phyloP scores from a whole-genome alignment of 2,329 filamentous ascomycete species.

The Fusarium metavorans region DNA sequence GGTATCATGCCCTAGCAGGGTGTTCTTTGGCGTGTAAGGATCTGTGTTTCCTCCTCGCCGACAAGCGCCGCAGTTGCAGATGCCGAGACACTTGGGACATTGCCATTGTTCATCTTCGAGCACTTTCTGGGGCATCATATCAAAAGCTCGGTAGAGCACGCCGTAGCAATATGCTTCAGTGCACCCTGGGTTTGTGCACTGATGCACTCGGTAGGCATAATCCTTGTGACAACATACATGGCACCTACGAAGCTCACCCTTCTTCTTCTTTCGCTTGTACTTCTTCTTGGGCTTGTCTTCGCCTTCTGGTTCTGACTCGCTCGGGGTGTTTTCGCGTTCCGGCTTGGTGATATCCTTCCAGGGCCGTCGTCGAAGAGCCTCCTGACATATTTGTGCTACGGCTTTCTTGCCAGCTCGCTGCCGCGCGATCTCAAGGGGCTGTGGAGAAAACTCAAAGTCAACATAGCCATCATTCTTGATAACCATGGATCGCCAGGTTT shows the following conservation, averaged over 20 bases:
- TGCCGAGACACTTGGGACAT: slow-evolving; percentile 86
- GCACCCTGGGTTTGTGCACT: slow-evolving; percentile 79
- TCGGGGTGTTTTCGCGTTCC: slow-evolving; percentile 58
- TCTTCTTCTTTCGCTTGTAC: slow-evolving; percentile 65
- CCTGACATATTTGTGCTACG: slow-evolving; percentile 92
- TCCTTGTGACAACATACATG: slow-evolving; percentile 88
- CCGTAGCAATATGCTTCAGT: slow-evolving; percentile 89
- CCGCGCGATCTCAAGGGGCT: slow-evolving; percentile 77
- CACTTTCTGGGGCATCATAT: slow-evolving; percentile 85
- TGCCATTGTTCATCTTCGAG: slow-evolving; percentile 87
- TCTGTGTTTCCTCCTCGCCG: slow-evolving; percentile 73
- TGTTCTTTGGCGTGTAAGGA: slow-evolving; percentile 89
- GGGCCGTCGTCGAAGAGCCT: slow-evolving; percentile 82
- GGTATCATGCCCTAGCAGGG: slow-evolving; percentile 90
- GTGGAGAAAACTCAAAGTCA: slow-evolving; percentile 74
- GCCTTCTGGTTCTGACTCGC: slow-evolving; percentile 68
- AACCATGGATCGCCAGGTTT: slow-evolving; percentile 83
- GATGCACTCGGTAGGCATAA: slow-evolving; percentile 85
- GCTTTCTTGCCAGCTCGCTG: slow-evolving; percentile 79
- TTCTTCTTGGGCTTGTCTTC: slow-evolving; percentile 73
- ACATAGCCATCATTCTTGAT: slow-evolving; percentile 78
- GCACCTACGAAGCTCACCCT: slow-evolving; percentile 71
- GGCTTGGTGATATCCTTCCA: slow-evolving; percentile 84
- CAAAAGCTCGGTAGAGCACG: slow-evolving; percentile 90
- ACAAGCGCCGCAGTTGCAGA: slow-evolving; percentile 89